These are phyloP conservation scores for Cladosporium sp. DNA, from an alignment of 2,329 filamentous ascomycete genomes.

Conservation along the genomic window DNA sequence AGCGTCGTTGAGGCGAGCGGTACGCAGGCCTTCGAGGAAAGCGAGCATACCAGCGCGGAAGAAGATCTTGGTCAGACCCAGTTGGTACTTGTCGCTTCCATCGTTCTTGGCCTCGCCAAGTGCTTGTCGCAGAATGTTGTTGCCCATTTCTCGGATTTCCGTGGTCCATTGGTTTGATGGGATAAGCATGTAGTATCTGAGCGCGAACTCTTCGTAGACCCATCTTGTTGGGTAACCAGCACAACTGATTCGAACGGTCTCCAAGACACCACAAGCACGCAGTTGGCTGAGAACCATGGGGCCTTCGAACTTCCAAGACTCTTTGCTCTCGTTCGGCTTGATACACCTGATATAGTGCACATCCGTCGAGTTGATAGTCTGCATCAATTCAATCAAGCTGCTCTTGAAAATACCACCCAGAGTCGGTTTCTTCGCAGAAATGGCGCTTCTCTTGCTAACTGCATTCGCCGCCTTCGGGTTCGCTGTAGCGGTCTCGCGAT, in stretches of 20 bases:
- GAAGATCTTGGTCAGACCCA: slow-evolving; percentile 97
- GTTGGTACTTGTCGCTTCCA: slow-evolving; percentile 88
- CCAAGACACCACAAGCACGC: slow-evolving; percentile 95
- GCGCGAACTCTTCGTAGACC: slow-evolving; percentile 97
- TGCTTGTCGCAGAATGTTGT: slow-evolving; percentile 83
- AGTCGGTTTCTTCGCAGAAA: slow-evolving; percentile 92
- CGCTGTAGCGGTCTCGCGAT: slow-evolving; percentile 68
- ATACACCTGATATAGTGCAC: slow-evolving; percentile 99
- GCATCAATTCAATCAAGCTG: slow-evolving; percentile 95
- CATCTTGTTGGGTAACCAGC: slow-evolving; percentile 95
- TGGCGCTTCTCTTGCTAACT: slow-evolving; percentile 77
- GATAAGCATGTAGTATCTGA: slow-evolving; percentile 97
- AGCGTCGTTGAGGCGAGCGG: slow-evolving; percentile 82
- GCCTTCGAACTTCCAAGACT: slow-evolving; percentile 95
- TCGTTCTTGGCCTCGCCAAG: slow-evolving; percentile 60
- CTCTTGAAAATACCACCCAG: slow-evolving; percentile 98
- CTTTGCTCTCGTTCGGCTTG: slow-evolving; percentile 96
- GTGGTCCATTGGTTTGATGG: slow-evolving; percentile 86
- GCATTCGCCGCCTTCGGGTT: slow-evolving; percentile 67
- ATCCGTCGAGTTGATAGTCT: slow-evolving; percentile 94
- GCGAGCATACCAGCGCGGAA: slow-evolving; percentile 99
- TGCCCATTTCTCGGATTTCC: slow-evolving; percentile 90
- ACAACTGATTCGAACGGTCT: slow-evolving; percentile 95
- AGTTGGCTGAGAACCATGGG: slow-evolving; percentile 98
- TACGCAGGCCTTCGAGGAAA: slow-evolving; percentile 90